Conservation (phyloP, 306 rosid species). For the Pyrus communis region DNA sequence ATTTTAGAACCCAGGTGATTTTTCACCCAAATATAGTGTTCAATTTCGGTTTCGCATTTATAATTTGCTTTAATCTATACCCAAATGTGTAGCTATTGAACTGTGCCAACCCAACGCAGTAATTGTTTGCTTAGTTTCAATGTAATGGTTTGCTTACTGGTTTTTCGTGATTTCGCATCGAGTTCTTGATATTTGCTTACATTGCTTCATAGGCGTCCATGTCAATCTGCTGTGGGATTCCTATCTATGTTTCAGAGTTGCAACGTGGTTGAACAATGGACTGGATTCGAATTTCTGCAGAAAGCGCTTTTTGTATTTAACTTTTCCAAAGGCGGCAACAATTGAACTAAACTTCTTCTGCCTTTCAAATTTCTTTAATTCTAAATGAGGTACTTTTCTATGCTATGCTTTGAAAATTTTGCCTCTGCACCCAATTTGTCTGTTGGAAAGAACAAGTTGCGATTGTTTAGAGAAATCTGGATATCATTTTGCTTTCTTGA, state of each 20-base stretch:
- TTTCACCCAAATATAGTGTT: neutral
- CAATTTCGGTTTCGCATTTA: neutral
- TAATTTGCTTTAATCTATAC: neutral
- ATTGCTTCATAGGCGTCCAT: constrained; percentile 47
- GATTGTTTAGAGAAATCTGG: neutral
- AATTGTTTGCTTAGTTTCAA: neutral
- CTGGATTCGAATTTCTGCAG: too few species aligned
- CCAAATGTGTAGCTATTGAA: neutral
- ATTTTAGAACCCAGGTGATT: neutral
- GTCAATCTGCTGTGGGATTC: constrained; percentile 78
- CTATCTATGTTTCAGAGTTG: constrained; percentile 14
- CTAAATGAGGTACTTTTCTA: too few species aligned
- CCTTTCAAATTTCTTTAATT: too few species aligned
- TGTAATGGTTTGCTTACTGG: neutral
- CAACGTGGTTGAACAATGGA: too few species aligned
- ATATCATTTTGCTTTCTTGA: neutral
- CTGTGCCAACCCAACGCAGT: neutral
- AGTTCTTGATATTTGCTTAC: constrained; percentile 1
- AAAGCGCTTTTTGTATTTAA: too few species aligned
- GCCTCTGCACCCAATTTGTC: too few species aligned
- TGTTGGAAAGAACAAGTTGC: too few species aligned
- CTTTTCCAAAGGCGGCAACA: too few species aligned
- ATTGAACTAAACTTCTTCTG: too few species aligned
- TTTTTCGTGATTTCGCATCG: neutral
- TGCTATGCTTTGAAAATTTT: too few species aligned